Base-by-base conservation (phyloP, 2,329 filamentous ascomycete species). In the Scopulariopsis brevicaulis region DNA sequence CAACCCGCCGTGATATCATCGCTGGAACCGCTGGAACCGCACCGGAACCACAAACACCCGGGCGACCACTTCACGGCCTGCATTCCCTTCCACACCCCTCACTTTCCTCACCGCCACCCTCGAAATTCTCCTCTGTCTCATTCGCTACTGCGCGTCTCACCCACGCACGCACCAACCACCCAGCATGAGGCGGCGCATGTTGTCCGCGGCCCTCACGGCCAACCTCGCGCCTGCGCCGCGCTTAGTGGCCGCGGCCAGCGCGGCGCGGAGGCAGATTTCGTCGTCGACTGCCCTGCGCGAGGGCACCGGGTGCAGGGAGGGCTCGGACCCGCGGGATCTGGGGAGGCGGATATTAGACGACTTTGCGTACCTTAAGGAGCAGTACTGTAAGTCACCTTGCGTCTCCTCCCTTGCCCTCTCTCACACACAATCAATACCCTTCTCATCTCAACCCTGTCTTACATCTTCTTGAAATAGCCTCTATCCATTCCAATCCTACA, bases 281-380 rank as follows among this genome's bases (percentile, higher is more conserved):
- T 50, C n/a, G 18, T 50, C 46, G 46, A 6, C 46, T 24, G 46
- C 20, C n/a, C 6, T 8, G 40, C 46, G 46, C 6, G 46, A 24
- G 8, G 46, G n/a, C 46, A 6, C 11, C n/a, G 46, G 22, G 4
- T n/a, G 7, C 54, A 11, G 34, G 20, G 54, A 56, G n/a, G 53
- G 37, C 34, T 28, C 34, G 20, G 53, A 55, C 54, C 55, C 55
- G 4, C 25, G 46, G 46, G 46, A 57, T 18, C 43, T 60, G 37
- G 60, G 59, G 22, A 57, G 54, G 12, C 52, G 58, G 53, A 60
- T 61, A 7, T 56, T 60, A 25, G 57, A 59, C 28, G 58, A 61
- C 32, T 61, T 61, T 56, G 55, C 59, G 6, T n/a, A 56, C 20
- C 54, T 61, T 10, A 53, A 56, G 22, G 46, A 61, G 28, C 28